Evolutionary conservation across 1,284 basidiomycete genomes (phyloP), one percentile per base, ranked within the genome.

Genomic region (Ustilago crameri): DNA sequence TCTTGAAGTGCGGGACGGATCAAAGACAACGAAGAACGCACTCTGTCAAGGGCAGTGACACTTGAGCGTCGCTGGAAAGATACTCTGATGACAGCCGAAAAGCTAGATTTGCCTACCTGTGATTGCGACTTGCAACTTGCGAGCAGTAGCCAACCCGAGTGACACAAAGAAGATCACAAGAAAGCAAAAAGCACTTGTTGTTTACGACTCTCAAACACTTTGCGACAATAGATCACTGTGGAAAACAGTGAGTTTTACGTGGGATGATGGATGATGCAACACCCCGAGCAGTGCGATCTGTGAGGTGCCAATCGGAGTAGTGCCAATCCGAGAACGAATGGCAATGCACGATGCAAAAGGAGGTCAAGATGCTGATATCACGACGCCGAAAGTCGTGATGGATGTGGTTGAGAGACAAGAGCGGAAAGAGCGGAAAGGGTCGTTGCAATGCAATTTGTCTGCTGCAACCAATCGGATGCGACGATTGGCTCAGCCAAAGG

Each of bases 331-430:
- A 47, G 52, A 44, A 22, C 17, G 37, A 30, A 9, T 40, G 34
- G 26, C 15, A 44, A 43, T 22, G 54, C 61, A 63, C 53, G 49
- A 48, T 45, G 50, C 53, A 40, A 12, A 5, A 47, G 38, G 17
- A 43, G 40, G 27, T 42, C 60, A 56, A 56, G 44, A 46, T 43
- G 60, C 48, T 52, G 53, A 55, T 15, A 22, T 47, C 42, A 43
- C 61, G 40, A 34, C 40, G 50, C 24, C 44, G 12, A 32, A 41
- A 9, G 38, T 51, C 49, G 49, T 43, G 53, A 27, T 52, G 53
- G 61, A 52, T 63, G 54, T 57, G 54, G 61, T 52, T 57, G 53
- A 35, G 26, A 57, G 35, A 37, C 7, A 51, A 48, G 52, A 7
- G 27, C n/a, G 43, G 34, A 27, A 17, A 45, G 22, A 42, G 22